Conservation (phyloP, 257 asterid species). For the Nicotiana knightiana region DNA sequence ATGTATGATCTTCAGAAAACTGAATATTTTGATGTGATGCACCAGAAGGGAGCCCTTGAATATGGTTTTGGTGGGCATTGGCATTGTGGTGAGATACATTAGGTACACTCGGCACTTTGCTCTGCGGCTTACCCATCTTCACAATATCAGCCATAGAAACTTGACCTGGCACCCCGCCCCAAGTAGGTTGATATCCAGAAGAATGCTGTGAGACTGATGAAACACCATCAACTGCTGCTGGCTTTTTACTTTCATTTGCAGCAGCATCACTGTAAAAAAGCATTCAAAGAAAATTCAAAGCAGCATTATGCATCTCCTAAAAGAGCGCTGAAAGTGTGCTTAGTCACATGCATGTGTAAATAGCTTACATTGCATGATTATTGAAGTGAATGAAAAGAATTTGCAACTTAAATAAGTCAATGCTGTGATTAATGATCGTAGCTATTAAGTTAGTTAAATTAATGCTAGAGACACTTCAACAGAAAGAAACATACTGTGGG, state of each 20-base stretch:
- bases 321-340: background rate
- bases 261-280: conserved; percentile 45
- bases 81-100: conserved; percentile 31
- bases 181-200: conserved; percentile 51
- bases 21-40: conserved; percentile 23
- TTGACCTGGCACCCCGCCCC: conserved; percentile 72
- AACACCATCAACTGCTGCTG: conserved; percentile 32
- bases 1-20: conserved; percentile 31
- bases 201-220: conserved; percentile 40
- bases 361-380: background rate
- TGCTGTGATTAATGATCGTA: background rate
- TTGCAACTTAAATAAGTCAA: background rate
- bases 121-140: conserved; percentile 82
- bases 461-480: background rate
- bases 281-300: background rate
- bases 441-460: background rate
- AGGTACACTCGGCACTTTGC: conserved; percentile 30
- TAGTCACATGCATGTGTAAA: background rate
- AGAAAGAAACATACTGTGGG: background rate
- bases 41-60: conserved; percentile 30
- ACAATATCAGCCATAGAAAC: conserved; percentile 93
- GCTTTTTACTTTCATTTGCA: conserved; percentile 36
- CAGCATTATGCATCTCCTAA: background rate
- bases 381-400: background rate
- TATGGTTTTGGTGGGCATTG: conserved; percentile 29